phyloP scores from a whole-genome alignment of 768 basidiomycete species.

The Pulveroboletus sp. region DNA sequence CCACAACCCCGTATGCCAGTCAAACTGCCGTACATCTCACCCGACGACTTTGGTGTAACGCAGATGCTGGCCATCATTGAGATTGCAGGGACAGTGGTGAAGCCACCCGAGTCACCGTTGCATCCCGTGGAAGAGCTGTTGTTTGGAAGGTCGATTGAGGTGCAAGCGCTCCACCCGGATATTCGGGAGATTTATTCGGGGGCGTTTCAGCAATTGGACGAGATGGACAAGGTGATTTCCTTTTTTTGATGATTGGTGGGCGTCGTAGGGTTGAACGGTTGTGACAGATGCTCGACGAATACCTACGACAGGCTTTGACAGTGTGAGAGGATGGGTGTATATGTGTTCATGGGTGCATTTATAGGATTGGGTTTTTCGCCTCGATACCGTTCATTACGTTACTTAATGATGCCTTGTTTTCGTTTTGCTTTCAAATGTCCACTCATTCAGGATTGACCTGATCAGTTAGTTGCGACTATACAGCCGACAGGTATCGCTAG shows the following conservation, averaged over 20 bases:
- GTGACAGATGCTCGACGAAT: constrained; percentile 28
- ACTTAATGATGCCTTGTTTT: background rate
- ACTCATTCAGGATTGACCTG: too few relatives aligned
- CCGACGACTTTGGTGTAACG: constrained; percentile 82
- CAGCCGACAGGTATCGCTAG: background rate
- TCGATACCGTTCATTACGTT: constrained; percentile 1
- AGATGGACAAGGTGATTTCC: constrained; percentile 66
- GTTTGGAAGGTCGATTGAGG: constrained; percentile 64
- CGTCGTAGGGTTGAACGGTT: background rate
- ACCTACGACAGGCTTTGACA: constrained; percentile 24
- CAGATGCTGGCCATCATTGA: constrained; percentile 90
- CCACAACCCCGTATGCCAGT: constrained; percentile 11
- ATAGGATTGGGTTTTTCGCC: background rate
- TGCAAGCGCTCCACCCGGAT: constrained; percentile 65
- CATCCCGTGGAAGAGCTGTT: constrained; percentile 71
- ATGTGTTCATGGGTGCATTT: background rate
- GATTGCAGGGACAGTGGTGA: constrained; percentile 45
- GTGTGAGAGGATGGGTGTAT: constrained; percentile 5
- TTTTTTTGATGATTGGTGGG: background rate
- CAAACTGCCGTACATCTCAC: constrained; percentile 53
- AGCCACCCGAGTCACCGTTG: constrained; percentile 36
- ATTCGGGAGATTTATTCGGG: constrained; percentile 69
- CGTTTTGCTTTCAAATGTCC: background rate
- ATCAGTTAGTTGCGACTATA: background rate
- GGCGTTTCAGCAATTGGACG: constrained; percentile 71